Conservation (phyloP, 495 filamentous ascomycete species). For the Neurospora sp. region DNA sequence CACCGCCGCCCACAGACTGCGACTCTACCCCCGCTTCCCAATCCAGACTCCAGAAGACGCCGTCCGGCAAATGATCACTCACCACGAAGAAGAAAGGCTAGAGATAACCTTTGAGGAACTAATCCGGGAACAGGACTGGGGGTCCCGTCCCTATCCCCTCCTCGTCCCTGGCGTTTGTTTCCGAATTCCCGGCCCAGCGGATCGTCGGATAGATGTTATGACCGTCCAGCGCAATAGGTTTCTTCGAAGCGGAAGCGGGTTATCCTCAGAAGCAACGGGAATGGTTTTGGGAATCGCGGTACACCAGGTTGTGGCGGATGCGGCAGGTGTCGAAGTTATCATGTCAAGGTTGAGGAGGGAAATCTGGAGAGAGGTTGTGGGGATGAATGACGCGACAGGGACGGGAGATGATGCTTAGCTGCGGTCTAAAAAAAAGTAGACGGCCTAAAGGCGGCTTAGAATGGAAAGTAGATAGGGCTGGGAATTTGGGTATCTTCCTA, state of each 20-base stretch:
- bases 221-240: neutral
- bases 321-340: neutral
- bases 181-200: neutral
- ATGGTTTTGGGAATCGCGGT: neutral
- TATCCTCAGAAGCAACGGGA: neutral
- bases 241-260: neutral
- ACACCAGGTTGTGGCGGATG: neutral
- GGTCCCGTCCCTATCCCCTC: neutral
- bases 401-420: neutral
- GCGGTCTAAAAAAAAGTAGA: neutral
- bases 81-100: neutral
- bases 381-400: neutral
- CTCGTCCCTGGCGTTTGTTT: neutral
- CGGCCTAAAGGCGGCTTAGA: neutral
- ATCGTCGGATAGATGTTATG: neutral
- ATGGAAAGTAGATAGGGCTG: too few species aligned
- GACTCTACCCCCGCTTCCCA: neutral
- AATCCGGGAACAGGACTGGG: neutral
- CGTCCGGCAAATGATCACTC: neutral
- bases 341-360: neutral
- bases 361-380: neutral
- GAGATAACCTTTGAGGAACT: neutral
- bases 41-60: neutral
- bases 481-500: too few species aligned
- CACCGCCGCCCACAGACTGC: neutral